Base-by-base conservation (phyloP, 192 early-diverging fungal species). In the Coemansia sp. region DNA sequence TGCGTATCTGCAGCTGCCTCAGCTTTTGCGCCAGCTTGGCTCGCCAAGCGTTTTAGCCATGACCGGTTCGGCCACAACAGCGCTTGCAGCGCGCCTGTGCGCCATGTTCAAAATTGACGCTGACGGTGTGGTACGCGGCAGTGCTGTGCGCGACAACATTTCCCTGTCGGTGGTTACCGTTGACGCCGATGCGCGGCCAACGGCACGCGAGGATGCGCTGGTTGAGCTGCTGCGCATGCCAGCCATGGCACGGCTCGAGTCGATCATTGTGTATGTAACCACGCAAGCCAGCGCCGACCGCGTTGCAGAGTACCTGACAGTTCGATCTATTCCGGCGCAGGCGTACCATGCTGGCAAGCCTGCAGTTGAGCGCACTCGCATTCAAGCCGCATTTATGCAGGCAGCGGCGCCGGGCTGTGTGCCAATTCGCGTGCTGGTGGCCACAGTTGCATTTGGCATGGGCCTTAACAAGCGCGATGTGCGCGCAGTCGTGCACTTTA, bases 301-400 rank as follows among this genome's bases (percentile, higher is more conserved):
- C 1, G 34, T 93, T 8, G 88, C 90, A 4, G 83, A 84, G 38
- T 88, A 87, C 62, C 71, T 93, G 31, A 83, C 87, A 4, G 82
- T 84, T 19, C 77, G 87, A 1, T 82, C 83, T 46, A 82, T 91
- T 5, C 78, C 80, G 17, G 90, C 90, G 0, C 89, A 90, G 50
- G 77, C 83, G 56, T 94, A 94, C 51, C 93, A 94, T 70, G 88
- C 90, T 1, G 89, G 87, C 19, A 89, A 89, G 66, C 68, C 86
- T 0, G 57, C 80, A 1, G 59, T 72, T 2, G 86, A 90, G 37
- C 85, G 91, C 9, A 64, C 83, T 5, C 57, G 80, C 11, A 81
- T 91, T 1, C 93, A 94, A 78, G 44, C 71, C 0, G 78, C 83
- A 10, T 94, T 93, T 68, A 85, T 91, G 85, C 76, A 21, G 54